phyloP scores from a whole-genome alignment of 805 yeast genomes.

The Trichomonascus vanleenenianus region DNA sequence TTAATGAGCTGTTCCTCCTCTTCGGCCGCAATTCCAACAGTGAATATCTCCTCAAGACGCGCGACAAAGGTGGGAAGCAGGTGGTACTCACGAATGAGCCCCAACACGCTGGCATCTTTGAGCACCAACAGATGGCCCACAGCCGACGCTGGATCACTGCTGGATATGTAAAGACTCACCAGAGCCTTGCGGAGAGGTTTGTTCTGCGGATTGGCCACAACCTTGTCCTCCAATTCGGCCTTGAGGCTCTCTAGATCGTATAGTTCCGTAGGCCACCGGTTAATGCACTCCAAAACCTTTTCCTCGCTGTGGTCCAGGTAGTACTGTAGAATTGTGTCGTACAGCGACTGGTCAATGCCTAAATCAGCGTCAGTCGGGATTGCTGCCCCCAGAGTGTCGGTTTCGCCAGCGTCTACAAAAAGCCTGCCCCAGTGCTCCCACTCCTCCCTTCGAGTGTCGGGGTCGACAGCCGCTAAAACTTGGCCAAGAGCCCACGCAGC shows the following conservation, averaged over 20 bases:
- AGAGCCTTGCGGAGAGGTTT: slow-evolving; percentile 15
- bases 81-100: slow-evolving; percentile 55
- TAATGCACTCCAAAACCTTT: slow-evolving; percentile 37
- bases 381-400: slow-evolving; percentile 38
- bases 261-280: slow-evolving; percentile 50
- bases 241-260: slow-evolving; percentile 43
- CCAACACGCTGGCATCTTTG: slow-evolving; percentile 46
- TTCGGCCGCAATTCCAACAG: slow-evolving; percentile 27
- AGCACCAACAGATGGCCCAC: slow-evolving; percentile 53
- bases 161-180: slow-evolving; percentile 44
- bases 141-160: slow-evolving; percentile 55
- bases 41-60: slow-evolving; percentile 39
- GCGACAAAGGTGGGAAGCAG: slow-evolving; percentile 44
- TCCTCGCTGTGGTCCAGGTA: slow-evolving; percentile 35
- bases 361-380: slow-evolving; percentile 47
- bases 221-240: slow-evolving; percentile 18
- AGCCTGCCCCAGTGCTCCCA: slow-evolving; percentile 63
- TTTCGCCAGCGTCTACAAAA: slow-evolving; percentile 42
- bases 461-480: slow-evolving; percentile 30
- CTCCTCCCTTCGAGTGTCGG: slow-evolving; percentile 23
- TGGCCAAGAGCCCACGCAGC: slow-evolving; percentile 44
- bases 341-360: slow-evolving; percentile 32
- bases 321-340: slow-evolving; percentile 39
- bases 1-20: slow-evolving; percentile 27
- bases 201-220: neutral